Evolutionary conservation across 2,329 filamentous ascomycete species (phyloP).

Genomic region (Penicillium sclerotigenum): DNA sequence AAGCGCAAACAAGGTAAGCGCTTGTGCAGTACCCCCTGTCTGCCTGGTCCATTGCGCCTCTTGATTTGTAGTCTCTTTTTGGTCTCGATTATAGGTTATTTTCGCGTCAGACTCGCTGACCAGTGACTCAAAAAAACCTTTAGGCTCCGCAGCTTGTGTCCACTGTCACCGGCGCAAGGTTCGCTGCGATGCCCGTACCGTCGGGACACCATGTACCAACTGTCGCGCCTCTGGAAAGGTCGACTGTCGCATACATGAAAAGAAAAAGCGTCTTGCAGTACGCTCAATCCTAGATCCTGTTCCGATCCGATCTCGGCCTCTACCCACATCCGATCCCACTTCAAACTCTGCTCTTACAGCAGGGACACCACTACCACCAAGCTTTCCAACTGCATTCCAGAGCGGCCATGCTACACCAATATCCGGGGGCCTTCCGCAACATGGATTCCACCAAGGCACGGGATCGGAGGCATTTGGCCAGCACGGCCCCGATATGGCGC

Average conservation of each 20-base stretch:
- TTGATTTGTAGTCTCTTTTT: not conserved
- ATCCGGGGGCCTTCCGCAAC: constrained; percentile 15
- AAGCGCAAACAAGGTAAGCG: constrained; percentile 41
- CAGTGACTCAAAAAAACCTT: constrained; percentile 14
- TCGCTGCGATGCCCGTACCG: constrained; percentile 49
- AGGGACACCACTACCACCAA: constrained; percentile 20
- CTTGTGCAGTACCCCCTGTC: not conserved
- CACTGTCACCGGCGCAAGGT: constrained; percentile 53
- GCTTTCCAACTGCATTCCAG: constrained; percentile 29
- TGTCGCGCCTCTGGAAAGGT: constrained; percentile 43
- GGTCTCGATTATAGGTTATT: not conserved
- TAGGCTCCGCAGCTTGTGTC: constrained; percentile 47
- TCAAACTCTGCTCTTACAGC: constrained; percentile 22
- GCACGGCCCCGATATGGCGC: constrained; percentile 29
- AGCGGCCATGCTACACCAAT: constrained; percentile 19
- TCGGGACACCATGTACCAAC: constrained; percentile 50
- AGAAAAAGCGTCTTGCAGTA: constrained; percentile 47
- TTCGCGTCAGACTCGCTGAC: constrained; percentile 5
- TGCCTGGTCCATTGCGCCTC: not conserved
- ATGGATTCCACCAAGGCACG: constrained; percentile 19
- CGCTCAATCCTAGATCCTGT: constrained; percentile 45
- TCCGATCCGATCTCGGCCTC: constrained; percentile 46
- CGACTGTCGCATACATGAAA: constrained; percentile 51
- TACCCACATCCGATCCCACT: constrained; percentile 25
- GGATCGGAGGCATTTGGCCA: constrained; percentile 25